Conservation (phyloP, 805 yeast species). For the Candida vaughaniae region DNA sequence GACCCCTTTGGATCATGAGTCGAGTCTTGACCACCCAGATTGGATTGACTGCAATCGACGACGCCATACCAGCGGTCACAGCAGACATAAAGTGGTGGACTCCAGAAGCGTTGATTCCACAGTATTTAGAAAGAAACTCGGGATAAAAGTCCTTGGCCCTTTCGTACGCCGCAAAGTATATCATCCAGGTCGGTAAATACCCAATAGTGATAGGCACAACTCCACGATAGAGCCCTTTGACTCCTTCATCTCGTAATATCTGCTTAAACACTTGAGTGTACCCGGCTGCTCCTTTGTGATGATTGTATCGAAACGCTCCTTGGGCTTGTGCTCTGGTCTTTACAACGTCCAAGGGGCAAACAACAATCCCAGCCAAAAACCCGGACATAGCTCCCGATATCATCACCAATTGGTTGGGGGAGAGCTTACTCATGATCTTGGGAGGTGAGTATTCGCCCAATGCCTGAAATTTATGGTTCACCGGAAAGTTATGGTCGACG, state of each 20-base stretch:
- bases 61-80: constrained; percentile 82
- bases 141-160: constrained; percentile 62
- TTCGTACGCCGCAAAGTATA: constrained; percentile 90
- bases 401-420: constrained; percentile 64
- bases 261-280: constrained; percentile 60
- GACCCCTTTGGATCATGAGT: constrained; percentile 78
- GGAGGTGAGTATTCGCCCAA: constrained; percentile 22
- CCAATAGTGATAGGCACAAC: constrained; percentile 90
- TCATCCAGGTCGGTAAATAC: constrained; percentile 96
- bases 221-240: constrained; percentile 84
- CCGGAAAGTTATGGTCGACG: constrained; percentile 19
- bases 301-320: constrained; percentile 48
- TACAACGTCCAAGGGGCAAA: constrained; percentile 94
- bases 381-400: constrained; percentile 94
- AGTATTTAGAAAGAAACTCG: constrained; percentile 26
- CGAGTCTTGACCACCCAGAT: constrained; percentile 98
- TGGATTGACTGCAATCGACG: constrained; percentile 86
- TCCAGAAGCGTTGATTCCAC: constrained; percentile 23
- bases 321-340: constrained; percentile 94
- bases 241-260: constrained; percentile 76
- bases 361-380: constrained; percentile 80
- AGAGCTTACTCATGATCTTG: constrained; percentile 20
- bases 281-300: constrained; percentile 50
- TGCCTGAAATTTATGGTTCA: constrained; percentile 18
- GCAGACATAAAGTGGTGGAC: constrained; percentile 58